These are phyloP conservation scores for Lentinula raphanica DNA, from an alignment of 768 basidiomycete genomes.

Conservation along the genomic window DNA sequence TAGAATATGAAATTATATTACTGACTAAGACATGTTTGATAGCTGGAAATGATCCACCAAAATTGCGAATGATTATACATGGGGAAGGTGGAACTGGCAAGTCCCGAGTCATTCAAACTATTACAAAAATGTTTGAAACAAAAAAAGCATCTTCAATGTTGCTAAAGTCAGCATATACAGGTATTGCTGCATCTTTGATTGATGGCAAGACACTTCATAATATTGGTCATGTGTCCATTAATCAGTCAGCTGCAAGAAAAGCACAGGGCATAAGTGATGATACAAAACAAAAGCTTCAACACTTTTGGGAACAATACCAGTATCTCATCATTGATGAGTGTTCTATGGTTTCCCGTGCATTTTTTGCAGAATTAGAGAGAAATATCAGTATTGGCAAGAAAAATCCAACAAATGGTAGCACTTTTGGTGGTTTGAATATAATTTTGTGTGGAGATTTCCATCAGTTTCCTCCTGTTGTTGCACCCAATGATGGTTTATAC, in stretches of 20 bases:
- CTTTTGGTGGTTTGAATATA: no score
- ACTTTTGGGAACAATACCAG: not conserved
- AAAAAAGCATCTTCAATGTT: constrained; percentile 11
- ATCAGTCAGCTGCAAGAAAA: not conserved
- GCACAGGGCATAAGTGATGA: not conserved
- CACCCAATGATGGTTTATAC: no score
- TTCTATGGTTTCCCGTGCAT: no score
- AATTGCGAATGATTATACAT: constrained; percentile 31
- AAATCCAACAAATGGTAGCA: no score
- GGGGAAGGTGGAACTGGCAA: constrained; percentile 44
- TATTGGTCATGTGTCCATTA: constrained; percentile 21
- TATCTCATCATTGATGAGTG: no score
- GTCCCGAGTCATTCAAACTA: constrained; percentile 31
- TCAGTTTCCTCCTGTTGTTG: no score
- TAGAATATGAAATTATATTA: no score
- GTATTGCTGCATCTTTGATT: constrained; percentile 36
- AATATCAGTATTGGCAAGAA: no score
- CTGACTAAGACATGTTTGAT: no score
- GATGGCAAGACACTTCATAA: constrained; percentile 30
- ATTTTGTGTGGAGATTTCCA: no score
- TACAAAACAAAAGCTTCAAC: not conserved
- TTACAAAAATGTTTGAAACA: constrained; percentile 28
- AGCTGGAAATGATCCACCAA: constrained; percentile 13
- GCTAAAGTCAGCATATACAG: constrained; percentile 32
- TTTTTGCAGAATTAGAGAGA: no score